phyloP scores from a whole-genome alignment of 352 stramenopile species.

The Pythium grandisporangium region DNA sequence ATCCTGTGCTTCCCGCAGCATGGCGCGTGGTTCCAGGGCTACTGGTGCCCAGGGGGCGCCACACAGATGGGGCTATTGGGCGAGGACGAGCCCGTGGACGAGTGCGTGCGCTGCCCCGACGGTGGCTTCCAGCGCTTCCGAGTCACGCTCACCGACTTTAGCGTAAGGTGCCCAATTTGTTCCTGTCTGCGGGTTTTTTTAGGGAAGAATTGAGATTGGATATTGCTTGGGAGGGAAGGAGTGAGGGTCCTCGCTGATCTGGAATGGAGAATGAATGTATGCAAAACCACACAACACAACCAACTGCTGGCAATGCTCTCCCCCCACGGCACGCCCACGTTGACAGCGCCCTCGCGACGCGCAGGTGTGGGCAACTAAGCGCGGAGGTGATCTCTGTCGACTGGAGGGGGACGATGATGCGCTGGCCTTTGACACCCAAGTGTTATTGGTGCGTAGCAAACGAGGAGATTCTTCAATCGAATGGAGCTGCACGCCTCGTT shows the following conservation, averaged over 20 bases:
- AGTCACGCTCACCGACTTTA: slow-evolving; percentile 52
- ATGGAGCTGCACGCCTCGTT: too few relatives aligned
- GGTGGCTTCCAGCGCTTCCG: slow-evolving; percentile 58
- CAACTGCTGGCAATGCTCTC: too few relatives aligned
- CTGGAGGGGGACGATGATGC: slow-evolving; percentile 29
- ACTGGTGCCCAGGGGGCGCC: slow-evolving; percentile 28
- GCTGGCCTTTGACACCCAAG: slow-evolving; percentile 5
- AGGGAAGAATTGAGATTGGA: too few relatives aligned
- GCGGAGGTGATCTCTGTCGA: slow-evolving; percentile 45
- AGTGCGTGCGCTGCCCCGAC: slow-evolving; percentile 41
- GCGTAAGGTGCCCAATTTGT: slow-evolving; percentile 5
- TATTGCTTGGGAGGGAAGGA: too few relatives aligned
- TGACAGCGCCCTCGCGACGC: slow-evolving; percentile 18
- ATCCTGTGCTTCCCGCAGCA: slow-evolving; percentile 49
- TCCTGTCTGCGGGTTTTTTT: too few relatives aligned
- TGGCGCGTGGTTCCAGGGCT: slow-evolving; percentile 59
- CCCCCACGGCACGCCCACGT: too few relatives aligned
- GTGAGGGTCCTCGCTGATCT: too few relatives aligned
- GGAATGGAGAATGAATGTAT: too few relatives aligned
- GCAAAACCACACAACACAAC: too few relatives aligned
- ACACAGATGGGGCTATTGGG: slow-evolving; percentile 46
- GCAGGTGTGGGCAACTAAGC: slow-evolving; percentile 38
- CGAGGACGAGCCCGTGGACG: slow-evolving; percentile 50
- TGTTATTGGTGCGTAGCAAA: slow-evolving; percentile 7
- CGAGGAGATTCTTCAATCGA: too few relatives aligned